Base-by-base conservation (phyloP, 345 rosid species). In the Microcos paniculata region DNA sequence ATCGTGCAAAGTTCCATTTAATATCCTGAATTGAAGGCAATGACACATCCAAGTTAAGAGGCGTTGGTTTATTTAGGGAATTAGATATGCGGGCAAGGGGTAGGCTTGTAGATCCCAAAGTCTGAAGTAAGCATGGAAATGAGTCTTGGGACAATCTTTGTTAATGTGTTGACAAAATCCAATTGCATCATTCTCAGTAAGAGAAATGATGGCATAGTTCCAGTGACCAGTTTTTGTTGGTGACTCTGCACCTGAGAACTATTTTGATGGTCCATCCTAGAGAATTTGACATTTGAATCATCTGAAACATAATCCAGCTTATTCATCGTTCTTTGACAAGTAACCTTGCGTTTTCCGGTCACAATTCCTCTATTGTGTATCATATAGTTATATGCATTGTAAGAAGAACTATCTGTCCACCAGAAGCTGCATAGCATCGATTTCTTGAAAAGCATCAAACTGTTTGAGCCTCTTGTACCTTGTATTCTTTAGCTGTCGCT, bases 51-150 rank as follows among this genome's bases (percentile, higher is more conserved):
- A 92, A 80, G 45, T 81, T 85, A 78, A 93, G 95, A 86, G 96
- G 94, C 24, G 77, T 79, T 62, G 97, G 97, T 75, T 93, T 95
- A 66, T 83, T 87, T 71, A 90, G 79, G 80, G 99, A 84, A 82
- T 88, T 91, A 55, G 99, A 92, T 42, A 91, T 80, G 84, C 96
- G 90, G 64, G 98, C 95, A 82, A 95, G 90, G 51, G 91, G 81
- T 31, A 73, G 48, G 65, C 80, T 75, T 38, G 81, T 73, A 53
- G 87, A 76, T 76, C 77, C 80, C 48, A 82, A 82, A 80, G 68
- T 82, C 80, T 73, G 87, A 79, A 77, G 43, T 28, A 80, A 40
- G 70, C 28, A 59, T 0, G 88, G 87, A 80, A 87, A 71, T 38
- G 77, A 75, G 69, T 79, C 81, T 77, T 77, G 86, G 70, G 79